These are phyloP conservation scores for Yamadazyma trypodendri DNA, from an alignment of 1,139 yeast species.

Conservation along the genomic window DNA sequence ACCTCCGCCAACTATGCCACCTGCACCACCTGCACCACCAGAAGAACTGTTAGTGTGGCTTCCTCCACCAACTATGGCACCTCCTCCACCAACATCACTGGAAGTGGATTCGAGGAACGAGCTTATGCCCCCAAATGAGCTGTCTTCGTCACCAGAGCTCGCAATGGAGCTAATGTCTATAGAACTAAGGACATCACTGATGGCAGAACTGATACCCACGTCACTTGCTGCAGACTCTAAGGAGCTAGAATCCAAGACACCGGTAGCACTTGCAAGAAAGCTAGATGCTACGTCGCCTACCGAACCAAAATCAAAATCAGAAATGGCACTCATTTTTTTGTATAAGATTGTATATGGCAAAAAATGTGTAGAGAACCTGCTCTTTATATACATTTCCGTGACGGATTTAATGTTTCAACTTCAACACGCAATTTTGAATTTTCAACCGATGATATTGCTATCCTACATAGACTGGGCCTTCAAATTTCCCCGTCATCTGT, in stretches of 20 bases:
- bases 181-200: not conserved
- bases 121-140: not conserved
- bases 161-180: not conserved
- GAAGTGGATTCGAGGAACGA: not conserved
- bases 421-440: not conserved
- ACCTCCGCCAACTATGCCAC: not conserved
- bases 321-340: not conserved
- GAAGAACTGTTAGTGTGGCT: not conserved
- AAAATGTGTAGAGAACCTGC: not conserved
- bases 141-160: not conserved
- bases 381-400: not conserved
- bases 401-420: not conserved
- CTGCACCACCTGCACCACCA: not conserved
- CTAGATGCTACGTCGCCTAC: not conserved
- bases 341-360: not conserved
- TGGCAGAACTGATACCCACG: not conserved
- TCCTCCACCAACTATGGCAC: not conserved
- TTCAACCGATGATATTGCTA: not conserved
- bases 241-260: not conserved
- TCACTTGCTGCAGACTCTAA: not conserved
- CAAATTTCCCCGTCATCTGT: not conserved
- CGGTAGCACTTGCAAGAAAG: not conserved
- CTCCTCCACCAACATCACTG: not conserved
- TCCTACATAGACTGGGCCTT: not conserved
- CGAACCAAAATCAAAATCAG: not conserved